Evolutionary conservation across 331 rosid genomes (phyloP), one percentile per base, ranked within the genome.

Genomic region (Pyracantha coccinea): DNA sequence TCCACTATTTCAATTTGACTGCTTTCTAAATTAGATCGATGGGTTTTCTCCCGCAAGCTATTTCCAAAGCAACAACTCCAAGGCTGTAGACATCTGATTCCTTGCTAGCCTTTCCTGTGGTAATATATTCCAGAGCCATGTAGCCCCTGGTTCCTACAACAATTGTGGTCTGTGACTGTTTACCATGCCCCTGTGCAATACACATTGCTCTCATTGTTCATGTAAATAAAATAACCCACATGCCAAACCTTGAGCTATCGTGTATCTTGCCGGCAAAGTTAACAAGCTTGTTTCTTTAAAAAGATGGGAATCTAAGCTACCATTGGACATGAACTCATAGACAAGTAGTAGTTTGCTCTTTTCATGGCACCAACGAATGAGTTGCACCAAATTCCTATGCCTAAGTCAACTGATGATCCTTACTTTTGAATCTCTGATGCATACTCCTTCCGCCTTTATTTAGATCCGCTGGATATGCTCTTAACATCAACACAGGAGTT

Each of bases 151-250:
- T 68, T 68, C 72, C 58, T 0, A 38, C 72, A 4, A 68, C 7
- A 23, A 44, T 3, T 6, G 72, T 68, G 0, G 72, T 68, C 2
- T 68, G 35, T 3, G 72, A 68, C 0, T 41, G 33, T 68, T 68
- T 45, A 15, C 72, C 72, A 16, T 68, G 72, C 64, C 71, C 57
- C 78, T 45, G 50, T 74, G 71, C 47, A 74, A 13, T 5, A 74
- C 78, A 32, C 64, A 75, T 45, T 75, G 71, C n/a, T 63, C 78
- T 65, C 64, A 45, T 47, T 65, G 65, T 32, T 47, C 33, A 10
- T 75, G 78, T 13, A 75, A 33, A 35, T 64, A 74, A 1, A 45
- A 15, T 28, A 75, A 13, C 12, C 53, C 35, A 5, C 65, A 75
- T 29, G 78, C 78, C 21, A 75, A 19, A 3, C 78, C 78, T 20